Base-by-base conservation (phyloP, 2,329 filamentous ascomycete genomes). In the Phaeophleospora eucalypticola region DNA sequence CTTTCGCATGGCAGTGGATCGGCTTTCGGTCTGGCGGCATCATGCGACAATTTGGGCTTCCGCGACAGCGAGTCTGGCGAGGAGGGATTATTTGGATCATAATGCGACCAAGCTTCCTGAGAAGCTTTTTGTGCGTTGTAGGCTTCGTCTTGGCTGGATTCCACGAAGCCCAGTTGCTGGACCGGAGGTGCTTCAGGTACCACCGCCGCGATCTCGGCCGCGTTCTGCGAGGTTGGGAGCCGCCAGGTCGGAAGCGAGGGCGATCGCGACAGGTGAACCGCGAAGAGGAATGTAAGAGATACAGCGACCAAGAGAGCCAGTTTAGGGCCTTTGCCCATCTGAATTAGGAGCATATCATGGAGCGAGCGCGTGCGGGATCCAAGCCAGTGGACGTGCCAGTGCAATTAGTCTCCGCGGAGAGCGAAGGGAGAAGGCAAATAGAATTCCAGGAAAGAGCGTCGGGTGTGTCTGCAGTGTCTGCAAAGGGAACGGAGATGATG, bases 1-100 rank as follows among this genome's bases (percentile, higher is more conserved):
- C 15, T n/a, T 16, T 52, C 36, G 46, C 59, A 62, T 20, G 41
- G 41, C 32, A 27, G 35, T 34, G 29, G 17, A 20, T 36, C 17
- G 41, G 16, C 8, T 17, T 21, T 43, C 33, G 14, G 21, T 35
- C 15, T 33, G 18, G 32, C 35, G 41, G 20, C 19, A 7, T 27
- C 40, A 10, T 42, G 40, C 16, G 24, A 16, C 15, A 17, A 4
- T 16, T n/a, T 35, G 7, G 40, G 27, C 15, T 12, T 42, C 10
- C 9, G 40, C 14, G n/a, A 18, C 32, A 16, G 16, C 15, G 36
- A 9, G 19, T 37, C 36, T n/a, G n/a, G n/a, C 9, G 36, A 17
- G 7, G 16, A 17, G 10, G 16, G 4, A 8, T 37, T 10, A 16
- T 37, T 19, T 6, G 36, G 16, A 19, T 18, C 8, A 17, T 37